A percentile compares a stretch with the other conserved stretches of the same genome.
Conservation (phyloP, 2,329 filamentous ascomycete genomes). For the Fusarium abutilonis region DNA sequence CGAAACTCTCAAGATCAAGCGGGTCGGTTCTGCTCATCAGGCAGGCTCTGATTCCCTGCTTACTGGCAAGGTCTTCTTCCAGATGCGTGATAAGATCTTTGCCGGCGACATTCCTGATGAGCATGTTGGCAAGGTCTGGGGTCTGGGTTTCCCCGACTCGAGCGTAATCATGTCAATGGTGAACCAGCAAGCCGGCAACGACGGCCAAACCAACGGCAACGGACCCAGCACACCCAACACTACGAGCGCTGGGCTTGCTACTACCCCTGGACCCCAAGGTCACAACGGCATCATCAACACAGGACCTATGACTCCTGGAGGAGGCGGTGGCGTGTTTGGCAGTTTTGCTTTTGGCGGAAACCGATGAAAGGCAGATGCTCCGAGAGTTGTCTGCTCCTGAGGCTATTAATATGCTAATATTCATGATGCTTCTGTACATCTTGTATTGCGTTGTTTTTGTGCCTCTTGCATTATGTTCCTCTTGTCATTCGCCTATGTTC, state of each 20-base stretch:
- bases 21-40: slow-evolving; percentile 87
- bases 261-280: slow-evolving; percentile 59
- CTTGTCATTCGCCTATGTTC: slow-evolving; percentile 6
- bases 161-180: slow-evolving; percentile 52
- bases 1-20: slow-evolving; percentile 89
- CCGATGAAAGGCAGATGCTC: slow-evolving; percentile 43
- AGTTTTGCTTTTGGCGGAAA: slow-evolving; percentile 68
- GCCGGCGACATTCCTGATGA: slow-evolving; percentile 82
- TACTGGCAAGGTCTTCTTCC: slow-evolving; percentile 95
- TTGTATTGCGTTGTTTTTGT: slow-evolving; percentile 5
- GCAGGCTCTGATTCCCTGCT: slow-evolving; percentile 93
- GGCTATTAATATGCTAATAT: slow-evolving; percentile 27
- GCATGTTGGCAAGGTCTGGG: slow-evolving; percentile 92
- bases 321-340: slow-evolving; percentile 78
- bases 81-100: slow-evolving; percentile 88
- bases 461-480: slow-evolving; percentile 21
- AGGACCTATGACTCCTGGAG: slow-evolving; percentile 81
- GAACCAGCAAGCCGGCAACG: slow-evolving; percentile 47
- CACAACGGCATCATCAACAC: slow-evolving; percentile 66
- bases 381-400: background rate
- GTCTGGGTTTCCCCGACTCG: slow-evolving; percentile 78
- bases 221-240: slow-evolving; percentile 76
- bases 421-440: slow-evolving; percentile 25
- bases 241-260: slow-evolving; percentile 60
- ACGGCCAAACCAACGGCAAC: slow-evolving; percentile 53